phyloP scores from a whole-genome alignment of 176 grass and related monocot genomes.

The Ensete ventricosum region DNA sequence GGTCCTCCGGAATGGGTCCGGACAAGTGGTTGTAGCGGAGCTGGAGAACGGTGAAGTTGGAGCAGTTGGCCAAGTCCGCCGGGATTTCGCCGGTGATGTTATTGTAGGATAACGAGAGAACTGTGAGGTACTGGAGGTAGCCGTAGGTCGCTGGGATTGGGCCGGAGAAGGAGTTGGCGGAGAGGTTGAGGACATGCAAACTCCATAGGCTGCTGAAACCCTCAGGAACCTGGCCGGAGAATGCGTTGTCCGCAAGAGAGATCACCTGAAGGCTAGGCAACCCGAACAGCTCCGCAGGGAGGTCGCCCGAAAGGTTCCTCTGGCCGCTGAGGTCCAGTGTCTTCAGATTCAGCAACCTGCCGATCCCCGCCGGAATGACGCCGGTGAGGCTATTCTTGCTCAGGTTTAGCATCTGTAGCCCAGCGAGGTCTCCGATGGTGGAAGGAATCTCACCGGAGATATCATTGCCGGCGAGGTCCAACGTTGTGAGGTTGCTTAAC shows the following conservation, averaged over 20 bases:
- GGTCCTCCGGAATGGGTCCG: conserved; percentile 47
- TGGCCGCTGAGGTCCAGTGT: conserved; percentile 63
- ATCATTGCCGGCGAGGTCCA: conserved; percentile 66
- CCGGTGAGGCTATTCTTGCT: conserved; percentile 72
- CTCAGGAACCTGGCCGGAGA: conserved; percentile 73
- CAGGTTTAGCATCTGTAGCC: conserved; percentile 65
- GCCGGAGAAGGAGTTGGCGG: conserved; percentile 73
- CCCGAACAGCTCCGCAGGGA: conserved; percentile 75
- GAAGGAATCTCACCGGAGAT: conserved; percentile 52
- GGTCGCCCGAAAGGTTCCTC: conserved; percentile 65
- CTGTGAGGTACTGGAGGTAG: conserved; percentile 74
- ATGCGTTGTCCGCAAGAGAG: conserved; percentile 63
- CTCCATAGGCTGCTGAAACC: conserved; percentile 99
- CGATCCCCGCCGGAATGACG: conserved; percentile 47
- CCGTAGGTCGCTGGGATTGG: conserved; percentile 66
- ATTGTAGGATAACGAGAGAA: conserved; percentile 70
- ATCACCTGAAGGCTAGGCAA: conserved; percentile 67
- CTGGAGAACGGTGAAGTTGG: conserved; percentile 86
- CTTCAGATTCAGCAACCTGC: conserved; percentile 55
- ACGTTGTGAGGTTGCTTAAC: conserved; percentile 52
- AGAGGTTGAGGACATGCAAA: conserved; percentile 62
- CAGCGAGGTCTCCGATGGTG: conserved; percentile 36
- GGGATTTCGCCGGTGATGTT: conserved; percentile 61
- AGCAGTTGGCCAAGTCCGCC: conserved; percentile 76
- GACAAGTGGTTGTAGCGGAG: conserved; percentile 57